These are phyloP conservation scores for Globisporangium spinosum DNA, from an alignment of 352 stramenopile species.

Conservation along the genomic window DNA sequence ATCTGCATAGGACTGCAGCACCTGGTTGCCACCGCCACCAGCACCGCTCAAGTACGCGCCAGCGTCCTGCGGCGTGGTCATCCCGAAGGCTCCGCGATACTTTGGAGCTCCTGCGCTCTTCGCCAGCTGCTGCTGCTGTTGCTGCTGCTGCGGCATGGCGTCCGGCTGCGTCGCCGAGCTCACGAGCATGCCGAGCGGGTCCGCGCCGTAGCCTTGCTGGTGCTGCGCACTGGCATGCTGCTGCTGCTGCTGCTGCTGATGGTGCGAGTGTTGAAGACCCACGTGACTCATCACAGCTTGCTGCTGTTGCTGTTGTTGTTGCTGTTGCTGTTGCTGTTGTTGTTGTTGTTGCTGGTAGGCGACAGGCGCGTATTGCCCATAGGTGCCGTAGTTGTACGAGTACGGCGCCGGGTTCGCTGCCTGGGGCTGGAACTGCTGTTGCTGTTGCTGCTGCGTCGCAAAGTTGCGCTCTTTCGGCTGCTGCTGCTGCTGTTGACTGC, in stretches of 20 bases:
- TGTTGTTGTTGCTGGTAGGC: slow-evolving; percentile 18
- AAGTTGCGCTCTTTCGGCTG: slow-evolving; percentile 12
- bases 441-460: slow-evolving; percentile 30
- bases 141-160: slow-evolving; percentile 18
- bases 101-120: slow-evolving; percentile 13
- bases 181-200: slow-evolving; percentile 52
- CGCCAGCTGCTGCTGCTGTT: slow-evolving; percentile 20
- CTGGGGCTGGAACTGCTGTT: slow-evolving; percentile 21
- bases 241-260: slow-evolving; percentile 29
- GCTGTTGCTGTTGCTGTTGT: background rate
- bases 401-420: slow-evolving; percentile 21
- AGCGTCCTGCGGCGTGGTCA: slow-evolving; percentile 9
- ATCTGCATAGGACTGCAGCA: slow-evolving; percentile 13
- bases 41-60: background rate
- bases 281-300: slow-evolving; percentile 4
- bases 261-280: slow-evolving; percentile 12
- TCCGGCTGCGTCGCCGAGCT: slow-evolving; percentile 48
- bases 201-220: slow-evolving; percentile 29
- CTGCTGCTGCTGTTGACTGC: slow-evolving; percentile 20
- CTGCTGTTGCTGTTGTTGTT: slow-evolving; percentile 19
- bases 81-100: slow-evolving; percentile 14
- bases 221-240: slow-evolving; percentile 15
- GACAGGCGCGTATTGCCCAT: slow-evolving; percentile 21
- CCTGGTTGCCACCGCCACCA: background rate
- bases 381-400: slow-evolving; percentile 29